These are phyloP conservation scores for Lachnellula willkommii DNA, from an alignment of 2,329 filamentous ascomycete genomes.

Conservation along the genomic window DNA sequence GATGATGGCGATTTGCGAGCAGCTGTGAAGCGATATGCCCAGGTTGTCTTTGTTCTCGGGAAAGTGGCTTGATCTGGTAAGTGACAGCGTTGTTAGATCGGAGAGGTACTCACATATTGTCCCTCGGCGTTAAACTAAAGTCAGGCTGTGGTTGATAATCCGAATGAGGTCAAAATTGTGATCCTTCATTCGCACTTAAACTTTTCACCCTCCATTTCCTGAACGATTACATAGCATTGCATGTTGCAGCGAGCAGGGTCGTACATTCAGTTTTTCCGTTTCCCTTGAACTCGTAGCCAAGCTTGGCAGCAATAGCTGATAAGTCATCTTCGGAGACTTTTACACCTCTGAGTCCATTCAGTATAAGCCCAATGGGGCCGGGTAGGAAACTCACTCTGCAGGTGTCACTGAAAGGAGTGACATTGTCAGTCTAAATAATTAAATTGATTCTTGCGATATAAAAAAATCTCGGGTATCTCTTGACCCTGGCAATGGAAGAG, in stretches of 20 bases:
- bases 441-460: background rate
- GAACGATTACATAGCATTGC: slow-evolving; percentile 19
- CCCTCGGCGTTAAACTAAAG: slow-evolving; percentile 8
- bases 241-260: slow-evolving; percentile 19
- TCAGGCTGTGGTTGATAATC: slow-evolving; percentile 21
- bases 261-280: slow-evolving; percentile 19
- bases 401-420: slow-evolving; percentile 20
- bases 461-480: background rate
- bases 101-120: slow-evolving; percentile 13
- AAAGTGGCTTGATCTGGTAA: slow-evolving; percentile 8
- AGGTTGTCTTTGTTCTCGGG: slow-evolving; percentile 16
- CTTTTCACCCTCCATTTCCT: slow-evolving; percentile 17
- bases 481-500: background rate
- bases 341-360: slow-evolving; percentile 10
- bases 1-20: slow-evolving; percentile 14
- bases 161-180: background rate
- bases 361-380: background rate
- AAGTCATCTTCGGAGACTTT: slow-evolving; percentile 18
- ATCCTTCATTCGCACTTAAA: background rate
- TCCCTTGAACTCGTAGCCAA: slow-evolving; percentile 18
- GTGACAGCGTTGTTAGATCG: background rate
- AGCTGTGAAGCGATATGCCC: slow-evolving; percentile 15
- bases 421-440: slow-evolving; percentile 6
- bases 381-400: slow-evolving; percentile 9
- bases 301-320: slow-evolving; percentile 13